Evolutionary conservation across 306 rosid genomes (phyloP), one percentile per base, ranked within the genome.

Genomic region (Crotalaria pallida): DNA sequence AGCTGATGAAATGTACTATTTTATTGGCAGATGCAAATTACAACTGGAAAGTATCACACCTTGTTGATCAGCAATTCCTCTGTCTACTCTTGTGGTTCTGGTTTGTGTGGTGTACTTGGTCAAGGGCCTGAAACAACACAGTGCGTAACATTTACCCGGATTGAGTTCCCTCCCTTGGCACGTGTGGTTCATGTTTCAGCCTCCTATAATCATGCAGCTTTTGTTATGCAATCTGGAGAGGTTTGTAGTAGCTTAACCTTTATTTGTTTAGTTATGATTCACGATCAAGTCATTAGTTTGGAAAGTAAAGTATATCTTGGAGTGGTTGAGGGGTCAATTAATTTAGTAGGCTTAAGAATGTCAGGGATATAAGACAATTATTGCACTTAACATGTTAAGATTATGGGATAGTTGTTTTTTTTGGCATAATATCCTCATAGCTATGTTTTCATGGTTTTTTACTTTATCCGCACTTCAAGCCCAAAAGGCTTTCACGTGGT

Each of bases 31-130:
- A 93, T 93, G 97, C 97, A 90, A 83, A 78, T 90, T 66, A 85
- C 90, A 31, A 90, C 97, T 0, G 97, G 97, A 74, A 88, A 85
- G 66, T 90, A 87, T 81, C 96, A 90, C 79, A 93, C 98, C 15
- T 77, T 93, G 66, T 78, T 91, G 68, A 88, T 88, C 83, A 79
- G 86, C 62, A 87, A 87, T 55, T 86, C 96, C 26, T 82, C 94
- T 18, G 90, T 90, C 36, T 93, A 93, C 74, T 87, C 98, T 10
- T 90, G 97, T 58, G 98, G 96, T 75, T 88, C 90, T 72, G 82
- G 90, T 58, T 87, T 90, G 80, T 90, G 90, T 70, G 97, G 98
- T 47, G 92, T 88, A 72, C 97, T 93, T 64, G 98, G 98, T 71
- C 97, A 93, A 71, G 98, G 97, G 17, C 70, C 87, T 27, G 90